Evolutionary conservation across 2,329 filamentous ascomycete species (phyloP), one percentile per base, ranked within the genome.

Genomic region (Neurospora crassa): DNA sequence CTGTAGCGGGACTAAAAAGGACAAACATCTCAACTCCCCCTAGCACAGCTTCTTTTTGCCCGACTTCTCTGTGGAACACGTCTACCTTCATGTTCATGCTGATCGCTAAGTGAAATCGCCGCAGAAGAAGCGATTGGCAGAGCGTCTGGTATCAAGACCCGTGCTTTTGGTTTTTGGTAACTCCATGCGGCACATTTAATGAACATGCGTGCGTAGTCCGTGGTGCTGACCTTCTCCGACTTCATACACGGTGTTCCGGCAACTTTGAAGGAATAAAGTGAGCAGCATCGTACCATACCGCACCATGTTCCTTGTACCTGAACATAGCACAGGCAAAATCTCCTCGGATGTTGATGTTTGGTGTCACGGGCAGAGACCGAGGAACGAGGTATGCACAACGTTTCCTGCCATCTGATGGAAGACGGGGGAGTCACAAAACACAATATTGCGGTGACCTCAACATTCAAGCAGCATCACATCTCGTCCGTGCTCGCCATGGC

Each of bases 1-100:
- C 85, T 86, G 81, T 81, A 84, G 83, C 84, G 83, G 87, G 87
- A 89, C 87, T 89, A 89, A 84, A 84, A 84, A 83, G 85, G 87
- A 86, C 86, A 85, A 78, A 89, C 85, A 88, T 84, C 41, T 71
- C 47, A 71, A 10, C 67, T 11, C 34, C n/a, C 69, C n/a, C 69
- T 42, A 68, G 14, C 45, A 37, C 29, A 67, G 68, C 24, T 37
- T 42, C 16, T 47, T 14, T 40, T 53, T 41, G 14, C 34, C 41
- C 40, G 29, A 37, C 29, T 63, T 12, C 24, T 53, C 6, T 29
- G n/a, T 2, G 47, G 29, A 29, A 53, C 47, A 63, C 29, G 8
- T 37, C 34, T 37, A 37, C 34, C 11, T 14, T 34, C 53, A 7
- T 63, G 34, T 63, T 24, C 29, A 16, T 11, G 16, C 34, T 29